Percentiles rank a stretch among this genome's conserved stretches.
These are phyloP conservation scores for Leishmania arabica DNA, from an alignment of 208 protist species.

Conservation along the genomic window DNA sequence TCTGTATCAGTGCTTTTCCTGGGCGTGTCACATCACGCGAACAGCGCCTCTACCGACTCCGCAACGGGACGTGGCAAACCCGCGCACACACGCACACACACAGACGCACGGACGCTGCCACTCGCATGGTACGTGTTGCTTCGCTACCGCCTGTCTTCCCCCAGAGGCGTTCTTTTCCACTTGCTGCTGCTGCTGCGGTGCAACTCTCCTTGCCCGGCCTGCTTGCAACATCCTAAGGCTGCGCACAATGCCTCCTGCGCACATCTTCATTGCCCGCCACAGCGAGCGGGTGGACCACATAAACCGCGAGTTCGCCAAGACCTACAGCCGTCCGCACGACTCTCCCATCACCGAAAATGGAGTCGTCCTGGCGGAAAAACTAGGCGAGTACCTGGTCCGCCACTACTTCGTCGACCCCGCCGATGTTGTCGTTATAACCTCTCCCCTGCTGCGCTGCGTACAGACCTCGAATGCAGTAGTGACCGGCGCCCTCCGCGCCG, in stretches of 20 bases:
- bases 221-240: not conserved
- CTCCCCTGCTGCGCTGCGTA: conserved; percentile 54
- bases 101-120: not conserved
- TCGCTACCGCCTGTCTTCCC: not conserved
- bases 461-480: conserved; percentile 55
- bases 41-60: not conserved
- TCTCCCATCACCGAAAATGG: conserved; percentile 57
- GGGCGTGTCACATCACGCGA: not conserved
- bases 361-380: conserved; percentile 42
- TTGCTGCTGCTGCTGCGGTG: not conserved
- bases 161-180: not conserved
- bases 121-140: not conserved
- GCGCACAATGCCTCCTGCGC: conserved; percentile 30
- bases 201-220: not conserved
- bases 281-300: conserved; percentile 59
- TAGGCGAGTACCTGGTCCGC: conserved; percentile 40
- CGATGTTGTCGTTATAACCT: conserved; percentile 38
- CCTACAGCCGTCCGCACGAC: conserved; percentile 54
- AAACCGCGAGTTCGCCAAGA: conserved; percentile 36
- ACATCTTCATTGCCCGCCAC: conserved; percentile 56
- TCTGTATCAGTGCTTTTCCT: not conserved
- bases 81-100: no score
- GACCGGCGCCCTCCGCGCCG: conserved; percentile 26
- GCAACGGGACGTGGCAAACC: not conserved
- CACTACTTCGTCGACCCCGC: conserved; percentile 24